Conservation (phyloP, 108 stramenopile genomes). For the Cyclotella cryptica region DNA sequence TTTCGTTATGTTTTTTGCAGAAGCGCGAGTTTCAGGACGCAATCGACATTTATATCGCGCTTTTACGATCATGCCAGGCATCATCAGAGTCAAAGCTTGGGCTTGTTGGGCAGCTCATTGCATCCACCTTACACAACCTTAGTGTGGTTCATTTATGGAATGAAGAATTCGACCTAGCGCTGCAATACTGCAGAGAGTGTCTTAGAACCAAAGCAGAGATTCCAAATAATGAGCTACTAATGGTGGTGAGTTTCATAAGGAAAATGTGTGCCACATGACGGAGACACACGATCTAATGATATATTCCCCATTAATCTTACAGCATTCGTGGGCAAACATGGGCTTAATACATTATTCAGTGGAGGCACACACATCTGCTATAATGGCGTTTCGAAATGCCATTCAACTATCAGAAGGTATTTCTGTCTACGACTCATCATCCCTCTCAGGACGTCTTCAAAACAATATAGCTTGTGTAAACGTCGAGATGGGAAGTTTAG, state of each 20-base stretch:
- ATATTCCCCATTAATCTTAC: background rate
- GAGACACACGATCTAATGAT: background rate
- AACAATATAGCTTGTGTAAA: constrained; percentile 42
- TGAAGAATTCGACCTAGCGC: constrained; percentile 36
- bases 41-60: constrained; percentile 32
- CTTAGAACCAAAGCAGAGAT: constrained; percentile 29
- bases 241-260: constrained; percentile 3
- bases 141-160: constrained; percentile 42
- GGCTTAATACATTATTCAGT: constrained; percentile 42
- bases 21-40: constrained; percentile 36
- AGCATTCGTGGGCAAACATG: constrained; percentile 41
- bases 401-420: constrained; percentile 13
- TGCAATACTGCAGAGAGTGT: constrained; percentile 32
- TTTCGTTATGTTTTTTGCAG: background rate
- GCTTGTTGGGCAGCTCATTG: constrained; percentile 41
- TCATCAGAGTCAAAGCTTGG: constrained; percentile 26
- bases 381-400: constrained; percentile 42
- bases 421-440: constrained; percentile 3
- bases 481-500: constrained; percentile 25
- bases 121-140: constrained; percentile 47
- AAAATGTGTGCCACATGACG: background rate
- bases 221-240: constrained; percentile 1
- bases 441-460: constrained; percentile 20
- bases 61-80: constrained; percentile 34
- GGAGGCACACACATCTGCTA: constrained; percentile 22